Evolutionary conservation across 306 rosid species (phyloP).

Genomic region (Canavalia ensiformis): DNA sequence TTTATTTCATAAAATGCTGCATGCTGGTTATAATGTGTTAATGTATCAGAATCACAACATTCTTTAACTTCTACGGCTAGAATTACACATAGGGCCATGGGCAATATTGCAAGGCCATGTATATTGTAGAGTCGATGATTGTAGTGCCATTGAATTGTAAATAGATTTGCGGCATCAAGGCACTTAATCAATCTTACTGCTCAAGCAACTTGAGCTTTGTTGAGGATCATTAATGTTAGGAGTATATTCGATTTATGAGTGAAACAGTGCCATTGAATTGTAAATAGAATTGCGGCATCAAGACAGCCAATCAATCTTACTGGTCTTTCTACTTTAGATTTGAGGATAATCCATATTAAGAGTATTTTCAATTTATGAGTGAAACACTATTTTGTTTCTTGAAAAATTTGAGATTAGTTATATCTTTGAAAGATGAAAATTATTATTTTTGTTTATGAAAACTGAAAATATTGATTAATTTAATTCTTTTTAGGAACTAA

Average conservation of each 20-base stretch:
- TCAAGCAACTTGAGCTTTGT: constrained; percentile 25
- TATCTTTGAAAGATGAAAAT: no score
- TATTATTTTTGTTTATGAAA: no score
- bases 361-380: neutral
- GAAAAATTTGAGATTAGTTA: no score
- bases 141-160: constrained; percentile 47
- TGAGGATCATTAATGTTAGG: neutral
- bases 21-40: neutral
- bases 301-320: constrained; percentile 5
- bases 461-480: no score
- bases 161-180: constrained; percentile 34
- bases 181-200: constrained; percentile 14
- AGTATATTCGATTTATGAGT: neutral
- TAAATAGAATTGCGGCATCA: constrained; percentile 44
- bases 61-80: constrained; percentile 31
- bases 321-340: constrained; percentile 13
- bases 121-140: constrained; percentile 42
- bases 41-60: constrained; percentile 32
- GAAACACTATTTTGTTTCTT: no score
- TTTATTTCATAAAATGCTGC: constrained; percentile 19
- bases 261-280: constrained; percentile 38
- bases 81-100: constrained; percentile 24
- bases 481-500: no score
- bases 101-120: constrained; percentile 27
- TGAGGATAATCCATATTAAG: constrained; percentile 4